phyloP scores from a whole-genome alignment of 768 basidiomycete species.

The Mycena albidolilacea region DNA sequence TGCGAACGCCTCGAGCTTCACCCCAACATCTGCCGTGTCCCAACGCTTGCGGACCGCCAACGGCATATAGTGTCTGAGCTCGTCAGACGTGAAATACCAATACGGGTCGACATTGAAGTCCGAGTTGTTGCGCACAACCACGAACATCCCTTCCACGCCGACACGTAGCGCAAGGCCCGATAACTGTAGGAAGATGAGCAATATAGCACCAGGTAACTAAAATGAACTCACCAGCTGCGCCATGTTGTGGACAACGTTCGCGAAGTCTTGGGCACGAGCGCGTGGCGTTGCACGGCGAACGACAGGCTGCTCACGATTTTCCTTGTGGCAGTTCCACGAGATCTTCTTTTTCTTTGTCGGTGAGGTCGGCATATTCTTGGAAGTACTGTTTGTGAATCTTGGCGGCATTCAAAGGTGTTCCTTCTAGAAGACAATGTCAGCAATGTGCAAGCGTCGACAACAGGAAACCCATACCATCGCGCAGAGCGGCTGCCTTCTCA shows the following conservation, averaged over 20 bases:
- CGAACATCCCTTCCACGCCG: conserved; percentile 1
- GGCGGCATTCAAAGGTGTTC: background rate
- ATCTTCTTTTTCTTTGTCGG: background rate
- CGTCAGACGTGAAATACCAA: background rate
- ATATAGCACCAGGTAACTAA: background rate
- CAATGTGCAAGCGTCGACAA: too few species aligned
- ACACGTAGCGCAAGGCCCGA: background rate
- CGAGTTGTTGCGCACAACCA: background rate
- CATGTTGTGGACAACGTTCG: background rate
- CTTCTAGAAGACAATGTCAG: background rate
- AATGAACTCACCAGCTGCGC: background rate
- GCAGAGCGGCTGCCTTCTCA: conserved; percentile 1
- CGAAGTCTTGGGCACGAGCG: background rate
- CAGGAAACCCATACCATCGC: background rate
- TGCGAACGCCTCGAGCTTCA: background rate
- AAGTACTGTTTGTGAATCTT: background rate
- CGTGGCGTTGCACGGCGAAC: background rate
- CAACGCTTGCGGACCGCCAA: background rate
- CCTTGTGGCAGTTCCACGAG: background rate
- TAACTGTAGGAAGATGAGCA: background rate
- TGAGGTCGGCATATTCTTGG: background rate
- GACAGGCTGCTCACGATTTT: too few species aligned
- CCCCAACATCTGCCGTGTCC: background rate
- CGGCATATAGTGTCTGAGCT: background rate
- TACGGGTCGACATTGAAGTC: background rate